These are phyloP conservation scores for Penicillium sp. DNA, from an alignment of 2,329 filamentous ascomycete genomes.

Conservation along the genomic window DNA sequence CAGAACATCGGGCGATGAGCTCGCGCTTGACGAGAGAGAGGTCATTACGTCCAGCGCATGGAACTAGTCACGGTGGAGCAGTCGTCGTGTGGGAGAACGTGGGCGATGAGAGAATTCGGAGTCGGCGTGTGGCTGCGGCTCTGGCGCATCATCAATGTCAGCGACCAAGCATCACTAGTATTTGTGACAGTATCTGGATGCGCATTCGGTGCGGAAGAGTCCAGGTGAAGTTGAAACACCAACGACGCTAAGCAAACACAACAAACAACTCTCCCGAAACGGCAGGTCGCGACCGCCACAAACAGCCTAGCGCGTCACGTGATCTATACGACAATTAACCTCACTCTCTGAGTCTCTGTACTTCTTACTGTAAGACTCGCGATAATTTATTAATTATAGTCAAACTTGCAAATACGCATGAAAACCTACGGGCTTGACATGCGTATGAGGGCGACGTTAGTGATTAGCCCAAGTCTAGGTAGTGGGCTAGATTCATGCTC, in stretches of 20 bases:
- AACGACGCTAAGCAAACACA: slow-evolving; percentile 4
- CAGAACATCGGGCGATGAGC: slow-evolving; percentile 42
- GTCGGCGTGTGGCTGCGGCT: neutral
- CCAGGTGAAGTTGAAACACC: too few relatives aligned
- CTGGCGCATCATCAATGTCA: neutral
- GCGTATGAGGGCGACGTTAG: too few relatives aligned
- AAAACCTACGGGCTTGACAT: too few relatives aligned
- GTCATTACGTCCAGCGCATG: slow-evolving; percentile 8
- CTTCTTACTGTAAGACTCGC: too few relatives aligned
- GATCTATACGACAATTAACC: too few relatives aligned
- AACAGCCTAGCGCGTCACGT: slow-evolving; percentile 7
- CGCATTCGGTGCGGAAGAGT: too few relatives aligned
- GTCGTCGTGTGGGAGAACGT: slow-evolving; percentile 5
- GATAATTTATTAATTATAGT: too few relatives aligned
- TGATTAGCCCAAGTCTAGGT: too few relatives aligned
- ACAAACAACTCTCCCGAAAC: slow-evolving; percentile 37
- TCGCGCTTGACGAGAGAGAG: slow-evolving; percentile 32
- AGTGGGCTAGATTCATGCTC: too few relatives aligned
- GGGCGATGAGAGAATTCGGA: neutral
- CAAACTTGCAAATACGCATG: too few relatives aligned
- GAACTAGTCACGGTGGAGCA: neutral
- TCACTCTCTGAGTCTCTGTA: too few relatives aligned
- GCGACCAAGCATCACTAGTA: neutral
- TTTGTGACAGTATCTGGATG: neutral
- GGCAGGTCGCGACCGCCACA: slow-evolving; percentile 21